Base-by-base conservation (phyloP, 371 early-diverging fungal species). In the Mortierella sp. region DNA sequence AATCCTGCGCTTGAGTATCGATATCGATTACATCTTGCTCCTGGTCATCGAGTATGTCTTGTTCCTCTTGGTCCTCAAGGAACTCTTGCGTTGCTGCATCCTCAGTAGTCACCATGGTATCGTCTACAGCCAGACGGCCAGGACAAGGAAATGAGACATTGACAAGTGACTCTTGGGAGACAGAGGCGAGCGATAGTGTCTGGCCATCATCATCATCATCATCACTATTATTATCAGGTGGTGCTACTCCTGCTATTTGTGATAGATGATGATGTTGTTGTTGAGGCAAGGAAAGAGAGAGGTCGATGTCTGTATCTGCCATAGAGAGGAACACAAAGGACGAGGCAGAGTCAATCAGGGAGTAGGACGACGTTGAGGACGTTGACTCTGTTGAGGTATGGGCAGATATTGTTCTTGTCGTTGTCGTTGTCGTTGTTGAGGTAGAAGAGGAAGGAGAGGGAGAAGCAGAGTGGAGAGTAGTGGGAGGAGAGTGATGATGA, bases 301-400 rank as follows among this genome's bases (percentile, higher is more conserved):
- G 68, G 44, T 68, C 68, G 24, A 65, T 34, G 38, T 65, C 65
- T 19, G 68, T 68, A 10, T 68, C 68, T 8, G 68, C 38, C 68
- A 68, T 68, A 10, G 68, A 38, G 38, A 68, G 68, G 21, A 68
- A 42, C 42, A 68, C 68, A 42, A 68, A 68, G 24, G 68, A 68
- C 34, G 68, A 68, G 42, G 68, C 68, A 68, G 68, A 68, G 24
- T 68, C 68, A 24, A 68, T 38, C 68, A 68, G 11, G 38, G 68
- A 68, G 44, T 38, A 68, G 3, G 68, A 68, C 0, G 68, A 68
- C 24, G 44, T 68, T 10, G 68, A 68, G 44, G 68, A 68, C 24
- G 68, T 68, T 42, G 68, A 68, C 34, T 38, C 42, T 42, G 44
- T 68, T 21, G 68, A 42, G 3, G 68, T 68, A 24, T 68, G 68